Evolutionary conservation across 805 yeast genomes (phyloP), one percentile per base, ranked within the genome.

Genomic region (Komagataella ulmi): DNA sequence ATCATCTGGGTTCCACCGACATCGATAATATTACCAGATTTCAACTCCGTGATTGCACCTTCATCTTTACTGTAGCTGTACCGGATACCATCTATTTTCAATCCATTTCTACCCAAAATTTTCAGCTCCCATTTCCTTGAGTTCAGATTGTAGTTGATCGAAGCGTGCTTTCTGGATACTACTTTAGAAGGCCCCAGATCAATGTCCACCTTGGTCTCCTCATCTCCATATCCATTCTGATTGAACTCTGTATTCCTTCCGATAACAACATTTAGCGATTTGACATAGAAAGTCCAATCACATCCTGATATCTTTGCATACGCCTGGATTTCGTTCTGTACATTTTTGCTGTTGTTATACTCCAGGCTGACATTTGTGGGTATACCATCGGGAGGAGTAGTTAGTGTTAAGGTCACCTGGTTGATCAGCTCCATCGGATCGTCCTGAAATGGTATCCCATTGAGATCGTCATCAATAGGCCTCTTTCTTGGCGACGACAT

Each of bases 1-100:
- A 93, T 91, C 98, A 93, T 93, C 67, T 93, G 98, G 8, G 96
- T 89, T 5, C 97, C 97, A 17, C 98, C 98, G 48, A 93, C 82
- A 60, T 93, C 99, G 53, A 93, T 68, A 17, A 93, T 80, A 46
- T 91, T 86, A n/a, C 99, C 99, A 1, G 95, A 83, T 50, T 77
- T 75, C 52, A 93, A 74, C 10, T 81, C 75, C 12, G 83, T 75
- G 17, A 59, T 68, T 2, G 76, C 73, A 10, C 63, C 59, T 7
- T 70, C 72, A 24, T 65, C 66, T 24, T 65, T 61, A 45, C 71
- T 63, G 46, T 75, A 65, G 47, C 59, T 63, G n/a, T 65, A 54
- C 58, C 79, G 71, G n/a, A 65, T 67, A 30, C 88, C 86, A 68
- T 93, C 96, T 23, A 93, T 80, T 59, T 90, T 83, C 23, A 96